Evolutionary conservation across 2,329 filamentous ascomycete genomes (phyloP).

Genomic region (Pseudonectria foliicola): DNA sequence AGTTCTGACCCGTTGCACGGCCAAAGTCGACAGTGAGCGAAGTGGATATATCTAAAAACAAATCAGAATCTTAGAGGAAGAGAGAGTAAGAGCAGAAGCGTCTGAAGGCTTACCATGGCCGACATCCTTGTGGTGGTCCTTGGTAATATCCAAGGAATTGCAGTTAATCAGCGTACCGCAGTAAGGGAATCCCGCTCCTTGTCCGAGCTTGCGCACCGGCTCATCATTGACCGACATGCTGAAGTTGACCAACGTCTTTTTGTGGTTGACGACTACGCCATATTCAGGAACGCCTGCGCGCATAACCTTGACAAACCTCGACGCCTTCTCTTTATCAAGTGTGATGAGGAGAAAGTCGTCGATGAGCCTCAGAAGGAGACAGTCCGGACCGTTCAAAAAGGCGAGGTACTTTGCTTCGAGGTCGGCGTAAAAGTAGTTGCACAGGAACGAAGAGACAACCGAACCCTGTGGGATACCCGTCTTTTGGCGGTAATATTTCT

Average conservation of each 20-base stretch:
- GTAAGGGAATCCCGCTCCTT: constrained; percentile 64
- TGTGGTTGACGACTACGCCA: constrained; percentile 67
- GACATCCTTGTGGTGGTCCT: constrained; percentile 51
- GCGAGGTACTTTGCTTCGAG: constrained; percentile 63
- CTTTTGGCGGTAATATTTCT: constrained; percentile 81
- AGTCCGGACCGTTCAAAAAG: constrained; percentile 54
- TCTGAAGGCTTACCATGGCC: constrained; percentile 38
- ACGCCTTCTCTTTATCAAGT: constrained; percentile 57
- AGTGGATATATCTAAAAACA: constrained; percentile 44
- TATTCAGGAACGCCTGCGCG: constrained; percentile 70
- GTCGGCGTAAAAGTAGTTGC: constrained; percentile 93
- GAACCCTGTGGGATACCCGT: constrained; percentile 90
- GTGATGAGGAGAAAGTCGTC: constrained; percentile 93
- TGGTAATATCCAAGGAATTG: constrained; percentile 64
- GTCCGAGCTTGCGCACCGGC: constrained; percentile 41
- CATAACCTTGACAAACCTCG: constrained; percentile 71
- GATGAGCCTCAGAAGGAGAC: constrained; percentile 71
- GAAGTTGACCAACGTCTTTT: constrained; percentile 85
- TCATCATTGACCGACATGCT: constrained; percentile 49
- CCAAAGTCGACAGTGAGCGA: constrained; percentile 73
- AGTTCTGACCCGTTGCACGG: constrained; percentile 65
- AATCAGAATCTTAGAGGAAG: background rate
- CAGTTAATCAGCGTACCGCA: constrained; percentile 77
- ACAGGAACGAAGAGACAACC: constrained; percentile 75
- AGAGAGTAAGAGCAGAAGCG: background rate